These are phyloP conservation scores for Aegilops speltoides DNA, from an alignment of 176 grass and related monocot species.

Conservation along the genomic window DNA sequence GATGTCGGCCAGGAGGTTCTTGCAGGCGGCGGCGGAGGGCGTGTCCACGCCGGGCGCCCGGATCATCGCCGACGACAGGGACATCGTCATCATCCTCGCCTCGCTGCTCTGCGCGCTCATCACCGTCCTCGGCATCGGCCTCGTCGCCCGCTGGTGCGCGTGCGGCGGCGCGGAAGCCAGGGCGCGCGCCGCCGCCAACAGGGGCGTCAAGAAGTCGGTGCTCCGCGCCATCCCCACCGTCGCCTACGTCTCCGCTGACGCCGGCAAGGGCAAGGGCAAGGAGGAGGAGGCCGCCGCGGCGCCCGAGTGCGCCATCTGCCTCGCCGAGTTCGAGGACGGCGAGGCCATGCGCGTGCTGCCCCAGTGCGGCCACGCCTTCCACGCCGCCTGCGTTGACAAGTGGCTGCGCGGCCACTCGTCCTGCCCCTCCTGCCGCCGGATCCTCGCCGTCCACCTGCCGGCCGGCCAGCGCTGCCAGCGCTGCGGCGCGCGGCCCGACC, in stretches of 20 bases:
- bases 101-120: slow-evolving; percentile 68
- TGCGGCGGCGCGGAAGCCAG: background rate
- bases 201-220: slow-evolving; percentile 67
- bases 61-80: slow-evolving; percentile 31
- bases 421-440: slow-evolving; percentile 62
- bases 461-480: slow-evolving; percentile 37
- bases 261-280: background rate
- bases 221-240: slow-evolving; percentile 60
- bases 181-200: slow-evolving; percentile 33
- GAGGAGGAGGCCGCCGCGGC: background rate
- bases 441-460: slow-evolving; percentile 45
- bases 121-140: slow-evolving; percentile 57
- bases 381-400: slow-evolving; percentile 66
- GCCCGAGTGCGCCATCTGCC: slow-evolving; percentile 70
- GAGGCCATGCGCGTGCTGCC: slow-evolving; percentile 66
- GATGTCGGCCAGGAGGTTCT: slow-evolving; percentile 40
- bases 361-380: slow-evolving; percentile 63
- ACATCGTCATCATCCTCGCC: slow-evolving; percentile 63
- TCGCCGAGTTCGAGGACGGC: slow-evolving; percentile 65
- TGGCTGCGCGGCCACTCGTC: slow-evolving; percentile 67
- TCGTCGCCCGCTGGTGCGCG: slow-evolving; percentile 51
- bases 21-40: background rate
- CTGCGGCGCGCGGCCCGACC: slow-evolving; percentile 39
- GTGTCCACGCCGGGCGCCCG: background rate
- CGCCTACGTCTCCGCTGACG: slow-evolving; percentile 17